Conservation (phyloP, 2,329 filamentous ascomycete species). For the Fusarium marasasianum region DNA sequence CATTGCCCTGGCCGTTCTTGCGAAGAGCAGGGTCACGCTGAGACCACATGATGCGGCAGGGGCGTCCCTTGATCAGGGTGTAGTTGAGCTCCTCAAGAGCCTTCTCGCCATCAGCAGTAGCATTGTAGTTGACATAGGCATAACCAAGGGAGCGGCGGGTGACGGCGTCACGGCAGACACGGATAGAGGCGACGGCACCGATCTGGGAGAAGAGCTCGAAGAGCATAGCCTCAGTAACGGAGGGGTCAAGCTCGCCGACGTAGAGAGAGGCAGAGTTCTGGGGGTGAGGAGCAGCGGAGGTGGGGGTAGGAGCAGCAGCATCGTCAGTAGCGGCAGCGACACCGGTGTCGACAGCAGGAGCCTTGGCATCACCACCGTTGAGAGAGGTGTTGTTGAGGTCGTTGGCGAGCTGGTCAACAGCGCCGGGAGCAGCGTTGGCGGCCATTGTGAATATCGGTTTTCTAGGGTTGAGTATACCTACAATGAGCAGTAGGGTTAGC, state of each 20-base stretch:
- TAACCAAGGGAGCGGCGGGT: conserved; percentile 98
- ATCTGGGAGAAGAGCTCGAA: conserved; percentile 99
- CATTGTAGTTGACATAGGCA: conserved; percentile 99
- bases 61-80: conserved; percentile 97
- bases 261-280: conserved; percentile 98
- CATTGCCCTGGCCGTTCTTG: conserved; percentile 99
- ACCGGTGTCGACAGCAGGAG: conserved; percentile 79
- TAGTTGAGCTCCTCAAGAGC: conserved; percentile 99
- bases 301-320: conserved; percentile 74
- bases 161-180: conserved; percentile 98
- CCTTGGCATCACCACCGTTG: conserved; percentile 73
- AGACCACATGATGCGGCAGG: conserved; percentile 99
- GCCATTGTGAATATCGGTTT: conserved; percentile 61
- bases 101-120: conserved; percentile 94
- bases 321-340: conserved; percentile 64
- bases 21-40: conserved; percentile 98
- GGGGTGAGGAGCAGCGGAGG: conserved; percentile 78
- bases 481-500: conserved; percentile 23
- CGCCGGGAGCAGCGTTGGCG: conserved; percentile 65
- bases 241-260: conserved; percentile 96
- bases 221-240: conserved; percentile 99
- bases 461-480: conserved; percentile 33
- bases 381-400: conserved; percentile 78
- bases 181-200: conserved; percentile 97
- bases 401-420: conserved; percentile 82